A percentile compares a stretch with the other conserved stretches of the same genome.
Evolutionary conservation across 129 eudicot genomes (phyloP).

Genomic region (Chrysanthemum seticuspe): DNA sequence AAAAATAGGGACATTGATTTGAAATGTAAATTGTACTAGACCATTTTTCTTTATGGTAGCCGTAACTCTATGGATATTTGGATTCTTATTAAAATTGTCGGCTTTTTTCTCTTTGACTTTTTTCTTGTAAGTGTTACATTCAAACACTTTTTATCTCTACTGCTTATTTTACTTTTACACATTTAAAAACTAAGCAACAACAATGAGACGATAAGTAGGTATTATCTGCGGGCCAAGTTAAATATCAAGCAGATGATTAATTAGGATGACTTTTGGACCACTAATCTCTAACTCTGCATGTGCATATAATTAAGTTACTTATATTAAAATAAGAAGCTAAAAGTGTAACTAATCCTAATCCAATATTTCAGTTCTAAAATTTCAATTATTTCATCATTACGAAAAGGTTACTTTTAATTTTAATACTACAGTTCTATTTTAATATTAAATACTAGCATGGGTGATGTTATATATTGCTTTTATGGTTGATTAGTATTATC

Average conservation of each 20-base stretch:
- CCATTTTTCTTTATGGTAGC: neutral
- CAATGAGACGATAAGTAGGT: neutral
- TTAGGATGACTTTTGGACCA: conserved; percentile 14
- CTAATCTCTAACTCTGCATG: conserved; percentile 18
- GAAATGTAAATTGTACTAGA: neutral
- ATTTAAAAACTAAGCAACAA: neutral
- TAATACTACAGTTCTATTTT: neutral
- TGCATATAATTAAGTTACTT: conserved; percentile 3
- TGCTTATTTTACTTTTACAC: neutral
- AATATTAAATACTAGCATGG: too few species aligned
- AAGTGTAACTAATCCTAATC: conserved; percentile 15
- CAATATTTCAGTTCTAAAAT: neutral
- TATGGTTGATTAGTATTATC: neutral
- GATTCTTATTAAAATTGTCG: neutral
- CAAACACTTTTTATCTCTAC: neutral
- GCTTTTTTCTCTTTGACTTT: conserved; percentile 18
- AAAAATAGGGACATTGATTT: neutral
- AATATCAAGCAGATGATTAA: conserved; percentile 14
- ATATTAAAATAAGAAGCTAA: neutral
- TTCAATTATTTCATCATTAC: conserved; percentile 14
- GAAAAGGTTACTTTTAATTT: conserved; percentile 3
- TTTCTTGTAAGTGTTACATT: neutral
- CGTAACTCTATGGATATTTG: neutral
- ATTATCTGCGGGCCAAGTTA: conserved; percentile 8
- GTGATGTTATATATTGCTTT: neutral